phyloP scores from a whole-genome alignment of 164 flowering plant genomes.

The Vitis rupestris region DNA sequence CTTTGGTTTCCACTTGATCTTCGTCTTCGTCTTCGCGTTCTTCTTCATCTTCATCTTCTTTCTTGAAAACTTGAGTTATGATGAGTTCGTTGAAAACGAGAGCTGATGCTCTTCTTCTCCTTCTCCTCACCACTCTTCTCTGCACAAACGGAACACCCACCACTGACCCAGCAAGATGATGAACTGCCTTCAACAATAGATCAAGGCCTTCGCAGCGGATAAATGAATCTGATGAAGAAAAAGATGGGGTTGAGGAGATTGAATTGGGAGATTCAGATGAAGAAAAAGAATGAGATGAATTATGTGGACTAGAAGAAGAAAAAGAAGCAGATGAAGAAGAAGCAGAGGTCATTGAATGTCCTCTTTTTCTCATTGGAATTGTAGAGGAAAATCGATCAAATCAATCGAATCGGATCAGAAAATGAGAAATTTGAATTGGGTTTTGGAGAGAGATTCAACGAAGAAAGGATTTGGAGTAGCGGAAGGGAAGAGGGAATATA shows the following conservation, averaged over 20 bases:
- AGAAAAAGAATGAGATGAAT: slow-evolving; percentile 11
- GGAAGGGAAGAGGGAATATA: too few species aligned
- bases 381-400: neutral
- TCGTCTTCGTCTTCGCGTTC: neutral
- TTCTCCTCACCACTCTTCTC: slow-evolving; percentile 39
- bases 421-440: slow-evolving; percentile 22
- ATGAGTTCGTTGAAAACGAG: slow-evolving; percentile 23
- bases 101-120: slow-evolving; percentile 21
- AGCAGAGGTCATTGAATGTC: slow-evolving; percentile 15
- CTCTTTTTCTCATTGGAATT: slow-evolving; percentile 25
- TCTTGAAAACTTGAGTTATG: neutral
- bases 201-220: slow-evolving; percentile 49
- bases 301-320: slow-evolving; percentile 1
- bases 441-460: neutral
- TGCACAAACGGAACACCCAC: slow-evolving; percentile 47
- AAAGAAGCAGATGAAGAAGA: slow-evolving; percentile 11
- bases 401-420: slow-evolving; percentile 7
- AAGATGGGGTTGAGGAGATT: slow-evolving; percentile 7
- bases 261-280: slow-evolving; percentile 10
- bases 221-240: slow-evolving; percentile 12
- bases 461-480: too few species aligned
- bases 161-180: slow-evolving; percentile 33
- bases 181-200: slow-evolving; percentile 50
- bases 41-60: slow-evolving; percentile 8
- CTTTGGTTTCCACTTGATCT: neutral